Evolutionary conservation across 225 moss, liverwort and hornwort species (phyloP), one percentile per base, ranked within the genome.

Genomic region (Bryoerythrophyllum caledonicum): DNA sequence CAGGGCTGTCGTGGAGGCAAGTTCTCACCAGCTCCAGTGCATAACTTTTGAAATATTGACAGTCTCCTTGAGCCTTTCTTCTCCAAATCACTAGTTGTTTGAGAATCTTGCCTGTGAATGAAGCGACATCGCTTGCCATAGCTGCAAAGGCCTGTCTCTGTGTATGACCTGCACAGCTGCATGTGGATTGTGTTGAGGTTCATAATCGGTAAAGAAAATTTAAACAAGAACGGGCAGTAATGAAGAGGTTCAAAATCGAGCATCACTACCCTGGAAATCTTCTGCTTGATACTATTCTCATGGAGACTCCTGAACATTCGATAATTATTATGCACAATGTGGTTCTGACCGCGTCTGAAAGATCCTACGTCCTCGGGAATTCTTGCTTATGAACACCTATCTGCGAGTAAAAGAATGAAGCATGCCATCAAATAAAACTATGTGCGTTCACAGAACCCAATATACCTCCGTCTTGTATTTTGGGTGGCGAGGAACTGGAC

Each of bases 111-210:
- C 69, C 37, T 54, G 79, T 89, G 89, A 71, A 89, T 80, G 75
- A 89, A 89, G 62, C 86, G 85, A 41, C 89, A 89, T 24, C 86
- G 81, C 75, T 86, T 89, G 59, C 89, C 89, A 32, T 89, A 89
- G 58, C 83, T 81, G 82, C 89, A 89, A 56, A 86, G 76, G 5
- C 89, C 89, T 25, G 86, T 86, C 16, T 86, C 86, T 41, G 84
- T 89, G 84, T 81, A 89, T 51, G 89, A 84, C 80, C 86, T 85
- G 86, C 89, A 86, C 86, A 89, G 26, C 86, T 89, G 89, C 77
- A 82, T 28, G 60, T 70, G 60, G 30, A 81, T 76, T 67, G 43
- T 68, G 56, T 10, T 82, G 67, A 23, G 46, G 26, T 67, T 77
- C 15, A 72, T 57, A 60, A 79, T 67, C 48, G 23, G 46, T 61